Evolutionary conservation across 441 rosid genomes (phyloP).

Genomic region (Capsella rubella): DNA sequence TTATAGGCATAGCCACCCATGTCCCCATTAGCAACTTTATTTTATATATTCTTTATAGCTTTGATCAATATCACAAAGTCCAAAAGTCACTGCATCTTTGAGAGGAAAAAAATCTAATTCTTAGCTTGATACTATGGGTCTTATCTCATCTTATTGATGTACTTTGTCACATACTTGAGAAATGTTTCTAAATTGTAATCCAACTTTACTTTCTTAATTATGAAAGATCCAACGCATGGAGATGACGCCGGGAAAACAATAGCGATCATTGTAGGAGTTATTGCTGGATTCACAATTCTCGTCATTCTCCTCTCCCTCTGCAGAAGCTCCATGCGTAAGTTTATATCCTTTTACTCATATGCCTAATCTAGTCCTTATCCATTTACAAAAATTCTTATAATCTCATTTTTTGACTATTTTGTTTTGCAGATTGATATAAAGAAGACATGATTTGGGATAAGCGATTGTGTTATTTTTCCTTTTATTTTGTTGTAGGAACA

Average conservation of each 20-base stretch:
- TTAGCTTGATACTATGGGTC: constrained; percentile 39
- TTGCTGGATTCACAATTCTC: constrained; percentile 73
- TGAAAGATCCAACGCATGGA: constrained; percentile 61
- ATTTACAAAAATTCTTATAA: neutral
- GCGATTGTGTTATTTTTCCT: neutral
- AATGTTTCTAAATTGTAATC: constrained; percentile 31
- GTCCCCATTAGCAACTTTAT: constrained; percentile 34
- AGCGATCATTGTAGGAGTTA: constrained; percentile 79
- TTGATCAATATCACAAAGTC: constrained; percentile 39
- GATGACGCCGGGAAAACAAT: constrained; percentile 82
- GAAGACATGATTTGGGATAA: constrained; percentile 28
- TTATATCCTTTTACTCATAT: neutral
- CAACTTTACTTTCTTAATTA: constrained; percentile 22
- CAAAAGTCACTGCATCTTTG: constrained; percentile 25
- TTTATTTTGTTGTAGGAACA: constrained; percentile 19
- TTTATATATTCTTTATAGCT: constrained; percentile 35
- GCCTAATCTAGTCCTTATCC: neutral
- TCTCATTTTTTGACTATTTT: neutral
- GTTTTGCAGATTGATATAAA: constrained; percentile 40
- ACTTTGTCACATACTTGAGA: constrained; percentile 12
- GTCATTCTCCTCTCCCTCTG: constrained; percentile 83
- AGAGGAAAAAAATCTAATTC: constrained; percentile 16
- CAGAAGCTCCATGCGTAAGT: constrained; percentile 60
- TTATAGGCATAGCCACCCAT: constrained; percentile 42
- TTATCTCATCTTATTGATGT: constrained; percentile 6